These are phyloP conservation scores for Prunus mume DNA, from an alignment of 306 rosid species.

Conservation along the genomic window DNA sequence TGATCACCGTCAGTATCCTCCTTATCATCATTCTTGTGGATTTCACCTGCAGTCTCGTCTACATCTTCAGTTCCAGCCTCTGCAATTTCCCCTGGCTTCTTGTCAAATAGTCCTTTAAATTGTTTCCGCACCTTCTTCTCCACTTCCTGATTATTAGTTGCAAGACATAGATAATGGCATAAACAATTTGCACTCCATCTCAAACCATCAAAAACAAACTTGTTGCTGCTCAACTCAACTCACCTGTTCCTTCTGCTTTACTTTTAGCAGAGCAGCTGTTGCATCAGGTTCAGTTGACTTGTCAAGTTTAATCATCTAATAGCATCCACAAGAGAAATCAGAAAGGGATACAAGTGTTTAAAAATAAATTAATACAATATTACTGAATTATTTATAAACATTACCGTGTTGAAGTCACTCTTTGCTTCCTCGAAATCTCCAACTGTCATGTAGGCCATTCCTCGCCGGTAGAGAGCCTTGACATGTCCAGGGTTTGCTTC, in stretches of 20 bases:
- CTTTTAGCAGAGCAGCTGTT: constrained; percentile 73
- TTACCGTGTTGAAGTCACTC: constrained; percentile 75
- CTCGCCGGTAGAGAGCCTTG: constrained; percentile 97
- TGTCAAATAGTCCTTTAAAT: constrained; percentile 89
- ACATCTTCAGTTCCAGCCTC: constrained; percentile 45
- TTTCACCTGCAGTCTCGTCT: constrained; percentile 38
- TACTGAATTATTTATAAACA: neutral
- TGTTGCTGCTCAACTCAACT: constrained; percentile 12
- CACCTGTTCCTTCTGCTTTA: constrained; percentile 82
- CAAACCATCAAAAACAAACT: neutral
- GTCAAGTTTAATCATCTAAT: constrained; percentile 78
- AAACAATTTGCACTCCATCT: neutral
- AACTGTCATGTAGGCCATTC: constrained; percentile 83
- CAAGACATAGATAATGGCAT: neutral
- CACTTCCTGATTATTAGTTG: constrained; percentile 50
- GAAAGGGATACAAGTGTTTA: constrained; percentile 5
- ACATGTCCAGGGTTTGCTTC: constrained; percentile 88
- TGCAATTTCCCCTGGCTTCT: constrained; percentile 88
- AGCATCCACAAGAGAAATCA: constrained; percentile 19
- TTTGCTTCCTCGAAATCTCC: constrained; percentile 95
- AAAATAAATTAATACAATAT: neutral
- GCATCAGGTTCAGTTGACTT: constrained; percentile 81
- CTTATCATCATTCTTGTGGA: constrained; percentile 34
- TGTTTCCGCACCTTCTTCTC: constrained; percentile 79
- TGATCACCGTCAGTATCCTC: constrained; percentile 39